phyloP scores from a whole-genome alignment of 106 monocot species.

The Dendrobium chrysotoxum region DNA sequence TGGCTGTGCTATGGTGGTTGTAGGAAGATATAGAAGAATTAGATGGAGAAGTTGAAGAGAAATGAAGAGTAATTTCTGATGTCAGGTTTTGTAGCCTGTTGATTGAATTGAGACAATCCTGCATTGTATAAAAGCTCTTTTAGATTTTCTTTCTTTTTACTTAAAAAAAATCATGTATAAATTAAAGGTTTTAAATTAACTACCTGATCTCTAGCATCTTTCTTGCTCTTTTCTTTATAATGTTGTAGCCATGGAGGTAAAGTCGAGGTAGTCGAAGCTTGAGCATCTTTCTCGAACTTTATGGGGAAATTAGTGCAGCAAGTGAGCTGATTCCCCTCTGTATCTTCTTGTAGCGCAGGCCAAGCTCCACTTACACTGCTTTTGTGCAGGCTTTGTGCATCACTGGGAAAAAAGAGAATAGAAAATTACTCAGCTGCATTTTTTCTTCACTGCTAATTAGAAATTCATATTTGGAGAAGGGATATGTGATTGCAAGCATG shows the following conservation, averaged over 20 bases:
- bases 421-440: constrained; percentile 3
- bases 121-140: not conserved
- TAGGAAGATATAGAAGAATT: constrained; percentile 27
- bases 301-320: constrained; percentile 23
- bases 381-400: constrained; percentile 16
- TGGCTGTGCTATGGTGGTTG: constrained; percentile 2
- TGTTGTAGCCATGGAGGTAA: constrained; percentile 72
- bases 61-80: constrained; percentile 26
- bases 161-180: not conserved
- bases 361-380: constrained; percentile 25
- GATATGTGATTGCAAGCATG: not conserved
- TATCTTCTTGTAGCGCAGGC: constrained; percentile 16
- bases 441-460: too few species aligned
- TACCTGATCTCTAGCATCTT: constrained; percentile 25
- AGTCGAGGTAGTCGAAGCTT: constrained; percentile 16
- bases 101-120: not conserved
- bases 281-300: constrained; percentile 23
- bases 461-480: not conserved
- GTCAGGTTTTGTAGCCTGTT: constrained; percentile 10
- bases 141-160: not conserved
- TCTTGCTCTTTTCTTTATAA: constrained; percentile 36
- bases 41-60: constrained; percentile 29
- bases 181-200: not conserved
- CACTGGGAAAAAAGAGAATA: constrained; percentile 12
- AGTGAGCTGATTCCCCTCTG: constrained; percentile 18